These are phyloP conservation scores for Uromyces viciae-fabae DNA, from an alignment of 1,284 basidiomycete species.

Conservation along the genomic window DNA sequence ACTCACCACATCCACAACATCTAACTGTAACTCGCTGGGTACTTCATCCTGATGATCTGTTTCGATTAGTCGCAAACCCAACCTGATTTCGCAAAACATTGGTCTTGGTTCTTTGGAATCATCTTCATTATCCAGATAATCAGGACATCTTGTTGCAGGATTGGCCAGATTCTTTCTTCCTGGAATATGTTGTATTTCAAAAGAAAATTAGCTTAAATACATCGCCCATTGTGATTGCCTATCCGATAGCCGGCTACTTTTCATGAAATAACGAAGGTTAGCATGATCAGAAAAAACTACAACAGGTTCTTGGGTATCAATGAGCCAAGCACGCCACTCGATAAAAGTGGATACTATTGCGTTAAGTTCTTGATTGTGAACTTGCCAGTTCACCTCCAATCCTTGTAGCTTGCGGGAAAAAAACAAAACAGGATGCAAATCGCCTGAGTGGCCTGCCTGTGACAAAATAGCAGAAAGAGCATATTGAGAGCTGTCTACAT, in stretches of 20 bases:
- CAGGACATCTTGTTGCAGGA: neutral
- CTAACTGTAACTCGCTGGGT: no score
- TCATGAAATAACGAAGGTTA: slow-evolving; percentile 24
- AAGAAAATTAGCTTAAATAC: neutral
- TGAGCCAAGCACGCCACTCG: slow-evolving; percentile 20
- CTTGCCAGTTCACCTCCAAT: slow-evolving; percentile 6
- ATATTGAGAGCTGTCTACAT: slow-evolving; percentile 48
- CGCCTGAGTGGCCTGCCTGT: slow-evolving; percentile 21
- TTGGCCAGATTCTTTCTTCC: slow-evolving; percentile 6
- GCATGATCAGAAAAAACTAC: slow-evolving; percentile 14
- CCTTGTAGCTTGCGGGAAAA: slow-evolving; percentile 23
- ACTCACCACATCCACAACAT: no score
- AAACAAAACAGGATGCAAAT: slow-evolving; percentile 36
- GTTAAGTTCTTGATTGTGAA: neutral
- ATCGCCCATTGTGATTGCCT: neutral
- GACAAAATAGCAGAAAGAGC: slow-evolving; percentile 44
- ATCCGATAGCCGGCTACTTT: neutral
- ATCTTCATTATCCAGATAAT: no score
- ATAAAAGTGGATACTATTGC: slow-evolving; percentile 2
- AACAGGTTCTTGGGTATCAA: neutral
- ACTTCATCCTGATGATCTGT: neutral
- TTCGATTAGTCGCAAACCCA: no score
- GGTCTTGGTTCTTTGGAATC: no score
- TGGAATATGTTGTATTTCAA: neutral
- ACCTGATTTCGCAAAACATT: no score